Base-by-base conservation (phyloP, 139 green algal genomes). In the Chloropicon primus region DNA sequence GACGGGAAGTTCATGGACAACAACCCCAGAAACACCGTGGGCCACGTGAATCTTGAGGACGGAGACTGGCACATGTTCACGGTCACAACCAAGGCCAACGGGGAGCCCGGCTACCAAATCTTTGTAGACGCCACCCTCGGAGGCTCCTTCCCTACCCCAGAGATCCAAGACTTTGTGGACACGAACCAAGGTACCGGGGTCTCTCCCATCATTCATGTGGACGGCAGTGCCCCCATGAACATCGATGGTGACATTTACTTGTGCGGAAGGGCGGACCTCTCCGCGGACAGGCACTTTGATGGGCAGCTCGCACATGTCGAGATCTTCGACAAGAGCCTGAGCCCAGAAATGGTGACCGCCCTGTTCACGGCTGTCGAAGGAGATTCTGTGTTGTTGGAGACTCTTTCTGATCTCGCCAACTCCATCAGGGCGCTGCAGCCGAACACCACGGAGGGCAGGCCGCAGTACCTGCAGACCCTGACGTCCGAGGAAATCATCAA, bases 1-100 rank as follows among this genome's bases (percentile, higher is more conserved):
- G 82, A 87, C 75, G 87, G 82, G 1, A 2, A 21, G 5, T 78
- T 85, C 3, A 76, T 28, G 1, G 73, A 78, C 76, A 80, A 85
- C 53, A 77, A 27, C 25, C 41, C 41, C 5, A 62, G 41, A 17
- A 62, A 62, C 41, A n/a, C 41, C 41, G 17, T 62, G 5, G 24
- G 78, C 73, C 72, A 77, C 0, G 75, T 82, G 2, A 72, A 84
- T 29, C 78, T 91, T 17, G 74, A 73, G 62, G 87, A 90, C 75
- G 87, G 82, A 1, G 21, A 75, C 22, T 93, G 89, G 89, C 89
- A 93, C 80, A 91, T 91, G 85, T 21, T 89, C 26, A 90, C 85
- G 41, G 28, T 93, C 21, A 81, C 86, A 26, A 84, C 82, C n/a
- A 26, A 81, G 41, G 74, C 83, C 2, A 41, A n/a, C n/a, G 77